These are phyloP conservation scores for Petunia hybrid DNA, from an alignment of 305 asterid genomes.

Conservation along the genomic window DNA sequence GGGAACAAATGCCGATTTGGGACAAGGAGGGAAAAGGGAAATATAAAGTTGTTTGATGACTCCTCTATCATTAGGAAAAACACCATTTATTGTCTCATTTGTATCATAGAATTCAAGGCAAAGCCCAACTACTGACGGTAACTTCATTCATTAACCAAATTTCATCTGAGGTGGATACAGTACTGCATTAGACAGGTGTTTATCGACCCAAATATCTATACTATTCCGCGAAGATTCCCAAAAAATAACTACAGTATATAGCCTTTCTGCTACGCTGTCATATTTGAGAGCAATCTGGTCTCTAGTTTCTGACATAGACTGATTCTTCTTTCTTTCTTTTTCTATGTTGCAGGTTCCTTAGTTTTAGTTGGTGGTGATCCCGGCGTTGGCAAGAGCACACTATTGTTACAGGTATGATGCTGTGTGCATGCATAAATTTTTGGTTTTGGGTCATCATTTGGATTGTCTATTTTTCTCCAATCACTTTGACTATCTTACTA, in stretches of 20 bases:
- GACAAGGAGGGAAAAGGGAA: background rate
- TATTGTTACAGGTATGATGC: slow-evolving; percentile 78
- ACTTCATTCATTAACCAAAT: background rate
- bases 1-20: background rate
- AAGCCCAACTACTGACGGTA: background rate
- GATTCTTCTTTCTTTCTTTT: slow-evolving; percentile 19
- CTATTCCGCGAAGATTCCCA: background rate
- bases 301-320: background rate
- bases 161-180: background rate
- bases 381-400: slow-evolving; percentile 96
- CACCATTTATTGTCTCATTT: background rate
- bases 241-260: background rate
- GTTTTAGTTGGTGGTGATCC: slow-evolving; percentile 98
- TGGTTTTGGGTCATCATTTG: slow-evolving; percentile 11
- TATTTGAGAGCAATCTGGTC: background rate
- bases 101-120: background rate
- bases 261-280: background rate
- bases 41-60: background rate
- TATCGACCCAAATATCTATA: background rate
- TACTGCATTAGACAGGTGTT: background rate
- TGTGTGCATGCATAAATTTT: slow-evolving; percentile 32
- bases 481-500: slow-evolving; percentile 33
- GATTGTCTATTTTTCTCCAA: slow-evolving; percentile 29
- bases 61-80: background rate
- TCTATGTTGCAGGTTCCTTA: slow-evolving; percentile 71